These are phyloP conservation scores for Xylariaceae sp. DNA, from an alignment of 2,329 filamentous ascomycete species.

Conservation along the genomic window DNA sequence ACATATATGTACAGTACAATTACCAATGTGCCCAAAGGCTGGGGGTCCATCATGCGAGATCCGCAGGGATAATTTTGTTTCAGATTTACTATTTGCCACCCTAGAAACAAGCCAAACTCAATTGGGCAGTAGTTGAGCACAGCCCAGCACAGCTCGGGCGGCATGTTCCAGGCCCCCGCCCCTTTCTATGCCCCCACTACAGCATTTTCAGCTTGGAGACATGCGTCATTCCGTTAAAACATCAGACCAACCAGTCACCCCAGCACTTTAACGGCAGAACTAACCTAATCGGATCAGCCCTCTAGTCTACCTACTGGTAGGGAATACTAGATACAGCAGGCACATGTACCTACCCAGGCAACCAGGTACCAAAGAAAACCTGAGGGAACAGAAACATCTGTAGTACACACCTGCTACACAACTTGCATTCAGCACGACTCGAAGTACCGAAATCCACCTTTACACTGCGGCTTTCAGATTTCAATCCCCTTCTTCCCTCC, in stretches of 20 bases:
- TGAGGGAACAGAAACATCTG: not conserved
- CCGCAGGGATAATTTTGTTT: slow-evolving; percentile 13
- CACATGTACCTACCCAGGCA: no score
- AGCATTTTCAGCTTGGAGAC: not conserved
- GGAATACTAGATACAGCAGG: no score
- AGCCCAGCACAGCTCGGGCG: no score
- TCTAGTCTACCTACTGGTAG: no score
- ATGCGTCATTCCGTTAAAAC: slow-evolving; percentile 12
- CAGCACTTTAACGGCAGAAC: no score
- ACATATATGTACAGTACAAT: not conserved
- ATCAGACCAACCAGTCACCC: no score
- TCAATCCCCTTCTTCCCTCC: not conserved
- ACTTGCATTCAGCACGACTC: not conserved
- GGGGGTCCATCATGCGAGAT: not conserved
- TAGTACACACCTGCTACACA: slow-evolving; percentile 1
- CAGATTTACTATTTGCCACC: slow-evolving; percentile 4
- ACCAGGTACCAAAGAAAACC: not conserved
- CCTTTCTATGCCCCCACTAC: no score
- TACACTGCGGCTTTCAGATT: not conserved
- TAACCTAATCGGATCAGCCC: no score
- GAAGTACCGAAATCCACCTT: not conserved
- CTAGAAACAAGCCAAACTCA: slow-evolving; percentile 3
- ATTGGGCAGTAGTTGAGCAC: no score
- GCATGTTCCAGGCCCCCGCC: no score
- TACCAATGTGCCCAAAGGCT: not conserved